Evolutionary conservation across 257 asterid genomes (phyloP), one percentile per base, ranked within the genome.

Genomic region (Jacaranda copaia): DNA sequence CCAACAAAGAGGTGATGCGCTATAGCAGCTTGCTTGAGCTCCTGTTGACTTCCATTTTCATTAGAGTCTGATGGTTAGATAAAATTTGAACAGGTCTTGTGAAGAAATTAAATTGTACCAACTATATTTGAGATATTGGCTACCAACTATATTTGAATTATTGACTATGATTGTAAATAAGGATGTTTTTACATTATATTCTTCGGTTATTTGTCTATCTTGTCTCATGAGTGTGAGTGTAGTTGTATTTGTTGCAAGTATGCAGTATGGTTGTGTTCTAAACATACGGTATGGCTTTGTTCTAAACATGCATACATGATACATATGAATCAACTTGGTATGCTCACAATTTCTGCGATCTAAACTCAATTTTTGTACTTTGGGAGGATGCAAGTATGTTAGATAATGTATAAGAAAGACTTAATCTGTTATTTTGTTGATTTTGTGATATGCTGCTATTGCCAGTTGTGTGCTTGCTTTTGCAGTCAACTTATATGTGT

Each of bases 1-100:
- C 98, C 12, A 91, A 94, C 84, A 86, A 87, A 85, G 99, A 94
- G 99, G 98, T 90, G 69, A 68, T 69, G 66, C 67, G 64, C 15
- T 80, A 14, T 62, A 43, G 51, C 19, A 55, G 74, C 68, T 79
- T 49, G 48, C 58, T 73, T 68, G 70, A 67, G 57, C 72, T 55
- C 71, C 4, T 67, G 8, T 73, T 56, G 67, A 58, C 48, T 74
- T 62, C 68, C 48, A 49, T 80, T 52, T 35, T 64, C 62, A 15
- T 51, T 55, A 62, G 40, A 2, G 6, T 61, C 68, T 68, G 70
- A 51, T 49, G n/a, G 15, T 75, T 66, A 6, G n/a, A 36, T 68
- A 18, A 70, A 59, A 20, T 16, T 82, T 7, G 3, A 60, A 36
- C 19, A 5, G 0, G n/a, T 42, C 25, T 43, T 52, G 16, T 59